Conservation (phyloP, 495 filamentous ascomycete species). For the Lophiotrema nucula region DNA sequence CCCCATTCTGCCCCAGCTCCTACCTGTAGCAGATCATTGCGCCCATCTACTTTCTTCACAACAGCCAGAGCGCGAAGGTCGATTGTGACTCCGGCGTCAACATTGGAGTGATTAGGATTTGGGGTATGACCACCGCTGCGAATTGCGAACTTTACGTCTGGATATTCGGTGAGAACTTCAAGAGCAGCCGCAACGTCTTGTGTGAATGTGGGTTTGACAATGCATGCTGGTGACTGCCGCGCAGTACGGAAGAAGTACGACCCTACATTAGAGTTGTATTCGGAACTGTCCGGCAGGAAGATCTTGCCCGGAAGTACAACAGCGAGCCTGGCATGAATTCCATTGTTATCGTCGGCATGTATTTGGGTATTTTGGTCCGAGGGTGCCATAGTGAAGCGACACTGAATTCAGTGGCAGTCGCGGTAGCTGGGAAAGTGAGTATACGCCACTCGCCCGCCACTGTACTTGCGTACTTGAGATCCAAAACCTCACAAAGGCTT, state of each 20-base stretch:
- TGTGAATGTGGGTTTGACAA: background rate
- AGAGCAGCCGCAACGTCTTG: constrained; percentile 1
- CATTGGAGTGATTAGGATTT: constrained; percentile 1
- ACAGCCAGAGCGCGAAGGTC: constrained; percentile 1
- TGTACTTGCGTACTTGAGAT: too few relatives aligned
- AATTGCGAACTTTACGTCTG: constrained; percentile 25
- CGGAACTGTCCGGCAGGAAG: background rate
- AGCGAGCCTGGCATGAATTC: too few relatives aligned
- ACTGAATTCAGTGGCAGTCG: too few relatives aligned
- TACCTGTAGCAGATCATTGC: constrained; percentile 10
- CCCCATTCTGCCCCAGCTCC: constrained; percentile 35
- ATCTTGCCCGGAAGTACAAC: background rate
- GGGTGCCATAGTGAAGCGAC: too few relatives aligned
- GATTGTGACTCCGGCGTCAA: constrained; percentile 16
- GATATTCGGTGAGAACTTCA: background rate
- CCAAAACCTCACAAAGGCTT: too few relatives aligned
- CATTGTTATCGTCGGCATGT: too few relatives aligned
- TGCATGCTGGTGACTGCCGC: background rate
- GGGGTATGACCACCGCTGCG: constrained; percentile 33
- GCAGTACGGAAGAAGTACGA: constrained; percentile 15
- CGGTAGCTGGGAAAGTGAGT: too few relatives aligned
- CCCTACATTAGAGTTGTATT: constrained; percentile 9
- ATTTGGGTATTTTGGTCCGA: too few relatives aligned
- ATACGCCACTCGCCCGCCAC: too few relatives aligned
- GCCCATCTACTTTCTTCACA: background rate